These are phyloP conservation scores for Erythrobasidium hasegawianum DNA, from an alignment of 1,284 basidiomycete species.

Conservation along the genomic window DNA sequence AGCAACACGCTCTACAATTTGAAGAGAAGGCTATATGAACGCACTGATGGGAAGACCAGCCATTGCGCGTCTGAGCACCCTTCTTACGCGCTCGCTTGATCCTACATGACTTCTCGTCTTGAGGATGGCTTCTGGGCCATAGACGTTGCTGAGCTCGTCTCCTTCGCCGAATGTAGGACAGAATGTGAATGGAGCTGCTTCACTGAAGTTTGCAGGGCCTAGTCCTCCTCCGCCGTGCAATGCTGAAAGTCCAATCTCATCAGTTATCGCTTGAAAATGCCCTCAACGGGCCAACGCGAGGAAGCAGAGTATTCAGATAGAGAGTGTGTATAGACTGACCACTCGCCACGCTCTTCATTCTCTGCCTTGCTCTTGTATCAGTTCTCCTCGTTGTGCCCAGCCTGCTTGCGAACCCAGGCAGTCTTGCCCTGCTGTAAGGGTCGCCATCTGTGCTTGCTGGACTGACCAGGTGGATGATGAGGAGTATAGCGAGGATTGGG, in stretches of 20 bases:
- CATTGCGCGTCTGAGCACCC: constrained; percentile 77
- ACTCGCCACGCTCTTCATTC: constrained; percentile 34
- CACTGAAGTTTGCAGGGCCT: constrained; percentile 48
- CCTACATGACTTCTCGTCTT: constrained; percentile 75
- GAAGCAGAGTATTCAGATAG: too few species aligned
- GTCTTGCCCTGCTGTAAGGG: constrained; percentile 3
- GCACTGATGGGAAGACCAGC: constrained; percentile 70
- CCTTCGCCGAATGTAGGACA: constrained; percentile 80
- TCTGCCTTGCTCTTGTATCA: constrained; percentile 31
- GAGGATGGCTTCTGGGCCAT: constrained; percentile 70
- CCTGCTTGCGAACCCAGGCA: constrained; percentile 34
- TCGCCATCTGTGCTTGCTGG: neutral
- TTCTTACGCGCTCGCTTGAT: constrained; percentile 75
- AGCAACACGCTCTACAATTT: neutral
- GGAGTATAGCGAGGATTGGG: constrained; percentile 22
- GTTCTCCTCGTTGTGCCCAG: constrained; percentile 24
- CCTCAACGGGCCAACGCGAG: neutral
- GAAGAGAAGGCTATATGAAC: neutral
- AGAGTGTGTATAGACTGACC: constrained; percentile 2
- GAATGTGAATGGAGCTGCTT: constrained; percentile 74
- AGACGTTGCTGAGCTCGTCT: constrained; percentile 70
- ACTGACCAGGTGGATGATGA: constrained; percentile 27
- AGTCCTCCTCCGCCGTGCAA: constrained; percentile 41
- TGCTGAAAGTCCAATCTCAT: constrained; percentile 11
- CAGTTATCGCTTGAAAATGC: neutral